Base-by-base conservation (phyloP, 768 basidiomycete species). In the Fomitopsis serialis region DNA sequence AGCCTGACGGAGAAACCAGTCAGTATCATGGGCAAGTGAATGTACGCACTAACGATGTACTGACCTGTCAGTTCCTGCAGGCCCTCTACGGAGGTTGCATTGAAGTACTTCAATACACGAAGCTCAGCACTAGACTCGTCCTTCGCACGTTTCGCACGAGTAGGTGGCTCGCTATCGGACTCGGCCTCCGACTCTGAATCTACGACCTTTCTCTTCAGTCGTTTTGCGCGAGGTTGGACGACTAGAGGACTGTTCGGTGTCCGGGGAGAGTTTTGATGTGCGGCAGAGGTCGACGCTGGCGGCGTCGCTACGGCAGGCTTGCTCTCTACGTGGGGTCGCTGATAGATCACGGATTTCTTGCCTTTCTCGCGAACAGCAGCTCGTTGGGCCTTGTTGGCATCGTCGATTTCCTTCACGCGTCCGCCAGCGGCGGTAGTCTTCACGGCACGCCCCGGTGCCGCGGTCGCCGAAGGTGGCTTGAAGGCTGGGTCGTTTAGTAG, bases 271-370 rank as follows among this genome's bases (percentile, higher is more conserved):
- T 74, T 74, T 27, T 75, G 65, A 37, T 69, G 49, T 37, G 70
- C 66, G 36, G 73, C 77, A n/a, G 78, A 72, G 15, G 77, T 66
- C 29, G 58, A 51, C 15, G 50, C 27, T 34, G 52, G 42, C 36
- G 54, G 43, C 13, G 55, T 53, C 21, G 57, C 62, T 5, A 54
- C 46, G 2, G 60, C 54, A 17, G 58, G 53, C 52, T 57, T 79
- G 46, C 68, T 51, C 52, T 80, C 79, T 34, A 85, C 70, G 25
- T 70, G 68, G 36, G 75, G 67, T 58, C 85, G 86, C 40, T 85
- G 84, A 59, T 91, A 91, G 47, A 92, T 92, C 66, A 82, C 77
- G n/a, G 89, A 91, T 62, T 81, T 85, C 68, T 87, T 90, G 21
- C 84, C 87, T 67, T 88, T 84, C 69, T 89, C 87, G 63, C 76